A percentile compares a stretch with the other conserved stretches of the same genome.
phyloP scores from a whole-genome alignment of 495 filamentous ascomycete species.

The Hyphodiscus hymeniophilus region DNA sequence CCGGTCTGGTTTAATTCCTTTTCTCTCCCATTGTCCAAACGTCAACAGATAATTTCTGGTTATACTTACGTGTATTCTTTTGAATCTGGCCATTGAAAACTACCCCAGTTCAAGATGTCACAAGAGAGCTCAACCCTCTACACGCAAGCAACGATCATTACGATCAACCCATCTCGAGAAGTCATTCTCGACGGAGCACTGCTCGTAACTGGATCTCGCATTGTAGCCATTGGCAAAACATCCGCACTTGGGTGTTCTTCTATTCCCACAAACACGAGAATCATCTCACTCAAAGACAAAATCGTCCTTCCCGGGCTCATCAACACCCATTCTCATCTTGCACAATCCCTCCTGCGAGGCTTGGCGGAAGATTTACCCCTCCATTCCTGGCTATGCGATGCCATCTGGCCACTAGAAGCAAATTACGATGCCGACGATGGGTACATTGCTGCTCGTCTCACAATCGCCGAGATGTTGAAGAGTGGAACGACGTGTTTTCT shows the following conservation, averaged over 20 bases:
- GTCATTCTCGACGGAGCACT: constrained; percentile 17
- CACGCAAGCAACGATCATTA: constrained; percentile 17
- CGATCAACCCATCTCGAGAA: constrained; percentile 16
- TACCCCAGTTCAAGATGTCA: constrained; percentile 14
- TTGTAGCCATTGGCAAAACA: constrained; percentile 11
- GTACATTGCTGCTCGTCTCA: constrained; percentile 16
- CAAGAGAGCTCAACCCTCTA: constrained; percentile 15
- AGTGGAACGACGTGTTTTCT: constrained; percentile 18
- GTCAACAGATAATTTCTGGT: no score
- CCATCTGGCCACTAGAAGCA: constrained; percentile 18
- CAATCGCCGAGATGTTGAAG: constrained; percentile 20
- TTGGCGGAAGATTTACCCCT: constrained; percentile 18
- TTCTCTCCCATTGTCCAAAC: no score
- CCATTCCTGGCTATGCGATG: constrained; percentile 19
- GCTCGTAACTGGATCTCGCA: constrained; percentile 12
- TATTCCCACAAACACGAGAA: constrained; percentile 7
- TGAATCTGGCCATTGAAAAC: no score
- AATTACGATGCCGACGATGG: constrained; percentile 16
- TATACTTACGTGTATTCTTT: no score
- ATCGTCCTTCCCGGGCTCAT: constrained; percentile 20
- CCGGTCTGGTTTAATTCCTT: no score
- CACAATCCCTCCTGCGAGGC: constrained; percentile 17
- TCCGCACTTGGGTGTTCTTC: background rate
- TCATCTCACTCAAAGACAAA: constrained; percentile 11
- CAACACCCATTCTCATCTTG: constrained; percentile 20